These are phyloP conservation scores for Aspergillus fischeri DNA, from an alignment of 2,329 filamentous ascomycete genomes.

Conservation along the genomic window DNA sequence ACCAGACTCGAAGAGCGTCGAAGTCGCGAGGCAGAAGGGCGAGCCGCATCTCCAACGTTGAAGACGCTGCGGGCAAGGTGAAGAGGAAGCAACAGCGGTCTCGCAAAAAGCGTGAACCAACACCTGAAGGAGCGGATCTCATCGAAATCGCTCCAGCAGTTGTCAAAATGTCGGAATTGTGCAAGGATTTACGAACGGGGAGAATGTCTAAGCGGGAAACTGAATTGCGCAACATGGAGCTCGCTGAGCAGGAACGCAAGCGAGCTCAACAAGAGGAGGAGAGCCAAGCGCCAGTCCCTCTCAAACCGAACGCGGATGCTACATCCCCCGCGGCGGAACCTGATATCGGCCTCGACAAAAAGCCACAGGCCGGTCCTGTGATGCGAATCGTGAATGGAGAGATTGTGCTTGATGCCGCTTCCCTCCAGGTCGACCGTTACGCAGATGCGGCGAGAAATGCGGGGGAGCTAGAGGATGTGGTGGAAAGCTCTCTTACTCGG, in stretches of 20 bases:
- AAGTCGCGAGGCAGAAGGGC: constrained; percentile 24
- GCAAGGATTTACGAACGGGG: constrained; percentile 51
- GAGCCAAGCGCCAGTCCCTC: constrained; percentile 12
- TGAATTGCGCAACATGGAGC: constrained; percentile 55
- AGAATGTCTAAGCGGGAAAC: constrained; percentile 55
- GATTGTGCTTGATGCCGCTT: constrained; percentile 51
- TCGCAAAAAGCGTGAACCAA: constrained; percentile 37
- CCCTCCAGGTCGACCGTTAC: constrained; percentile 53
- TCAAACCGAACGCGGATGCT: constrained; percentile 26
- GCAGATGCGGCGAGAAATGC: constrained; percentile 48
- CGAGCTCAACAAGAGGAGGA: constrained; percentile 35
- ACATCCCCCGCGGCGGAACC: constrained; percentile 18
- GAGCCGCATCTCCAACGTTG: constrained; percentile 21
- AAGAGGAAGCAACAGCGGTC: constrained; percentile 21
- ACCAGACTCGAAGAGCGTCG: constrained; percentile 15
- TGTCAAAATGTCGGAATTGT: constrained; percentile 57
- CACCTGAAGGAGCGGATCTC: constrained; percentile 46
- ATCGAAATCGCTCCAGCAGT: constrained; percentile 51
- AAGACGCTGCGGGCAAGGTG: constrained; percentile 21
- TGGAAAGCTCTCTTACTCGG: constrained; percentile 44
- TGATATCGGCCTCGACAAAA: constrained; percentile 19
- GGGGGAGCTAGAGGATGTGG: constrained; percentile 43
- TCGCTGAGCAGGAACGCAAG: constrained; percentile 48
- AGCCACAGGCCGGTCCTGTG: constrained; percentile 39
- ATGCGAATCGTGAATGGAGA: constrained; percentile 56